Base-by-base conservation (phyloP, 495 filamentous ascomycete species). In the Penicillium lividum region DNA sequence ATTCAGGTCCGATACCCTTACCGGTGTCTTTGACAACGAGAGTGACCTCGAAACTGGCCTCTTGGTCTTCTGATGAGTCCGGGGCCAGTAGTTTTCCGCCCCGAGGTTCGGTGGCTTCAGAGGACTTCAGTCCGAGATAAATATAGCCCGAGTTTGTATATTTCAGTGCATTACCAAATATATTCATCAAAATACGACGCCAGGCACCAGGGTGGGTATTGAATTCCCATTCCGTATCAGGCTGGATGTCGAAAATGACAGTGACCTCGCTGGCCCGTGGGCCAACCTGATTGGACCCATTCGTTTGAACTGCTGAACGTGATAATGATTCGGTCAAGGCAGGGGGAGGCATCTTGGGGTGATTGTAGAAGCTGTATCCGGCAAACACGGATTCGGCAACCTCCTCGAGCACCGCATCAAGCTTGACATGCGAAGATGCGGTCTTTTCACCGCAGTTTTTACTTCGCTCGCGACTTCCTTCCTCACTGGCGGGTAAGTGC, bases 161-260 rank as follows among this genome's bases (percentile, higher is more conserved):
- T 59, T 92, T 92, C 46, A 91, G 72, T 0, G 89, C 82, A 64
- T 92, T 92, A 11, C 88, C 86, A 38, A 89, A 79, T 2, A 91
- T 65, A 62, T 92, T 91, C 84, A 90, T 86, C 28, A 91, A 76
- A 13, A 90, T 77, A 27, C 88, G 73, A 25, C 85, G 75, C 69
- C 88, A 78, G 0, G 84, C 87, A 4, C 86, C 87, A 0, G 85
- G 80, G 16, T 89, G 78, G 0, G 81, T 80, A 3, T 70, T 67
- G 61, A 86, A 84, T 18, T 77, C 62, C 76, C 83, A 88, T 51
- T 79, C 73, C 8, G 69, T 66, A 5, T 73, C 62, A 8, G 72
- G 71, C 51, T 86, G 80, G 36, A 89, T 78, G 58, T 85, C 81
- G 15, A 89, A 66, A 66, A 7, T 69, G 40, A 36, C 73, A 75